Conservation (phyloP, 2,329 filamentous ascomycete genomes). For the Claviceps africana region DNA sequence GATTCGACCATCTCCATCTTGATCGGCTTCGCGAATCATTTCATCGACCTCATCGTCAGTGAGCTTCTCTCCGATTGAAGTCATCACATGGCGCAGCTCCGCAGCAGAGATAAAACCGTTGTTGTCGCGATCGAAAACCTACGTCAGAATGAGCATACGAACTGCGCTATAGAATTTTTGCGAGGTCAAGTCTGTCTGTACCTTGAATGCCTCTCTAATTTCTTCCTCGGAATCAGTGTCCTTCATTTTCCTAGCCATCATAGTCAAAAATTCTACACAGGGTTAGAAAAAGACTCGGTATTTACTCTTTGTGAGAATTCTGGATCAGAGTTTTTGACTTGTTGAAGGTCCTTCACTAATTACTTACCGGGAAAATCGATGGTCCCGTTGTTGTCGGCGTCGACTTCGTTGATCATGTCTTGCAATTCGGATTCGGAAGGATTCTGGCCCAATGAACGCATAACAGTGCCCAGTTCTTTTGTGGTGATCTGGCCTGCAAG, state of each 20-base stretch:
- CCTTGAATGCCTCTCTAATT: conserved; percentile 81
- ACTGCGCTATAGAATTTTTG: background rate
- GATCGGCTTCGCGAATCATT: conserved; percentile 85
- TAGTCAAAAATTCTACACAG: conserved; percentile 67
- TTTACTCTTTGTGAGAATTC: background rate
- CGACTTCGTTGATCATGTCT: conserved; percentile 91
- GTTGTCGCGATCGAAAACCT: conserved; percentile 79
- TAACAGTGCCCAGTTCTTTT: conserved; percentile 80
- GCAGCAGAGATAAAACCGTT: conserved; percentile 85
- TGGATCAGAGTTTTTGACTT: background rate
- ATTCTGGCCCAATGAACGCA: conserved; percentile 82
- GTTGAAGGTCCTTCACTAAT: background rate
- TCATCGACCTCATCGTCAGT: conserved; percentile 84
- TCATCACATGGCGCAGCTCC: conserved; percentile 83
- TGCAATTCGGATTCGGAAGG: conserved; percentile 80
- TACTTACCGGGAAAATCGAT: conserved; percentile 76
- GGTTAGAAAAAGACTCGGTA: background rate
- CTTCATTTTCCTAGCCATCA: conserved; percentile 94
- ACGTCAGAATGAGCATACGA: background rate
- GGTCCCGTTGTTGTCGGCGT: conserved; percentile 84
- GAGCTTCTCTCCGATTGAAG: conserved; percentile 80
- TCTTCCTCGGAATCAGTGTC: conserved; percentile 85
- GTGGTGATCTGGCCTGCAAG: conserved; percentile 72
- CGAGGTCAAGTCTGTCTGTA: conserved; percentile 17
- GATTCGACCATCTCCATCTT: conserved; percentile 78